Evolutionary conservation across 257 asterid genomes (phyloP), one percentile per base, ranked within the genome.

Genomic region (Forsythia viridissima): DNA sequence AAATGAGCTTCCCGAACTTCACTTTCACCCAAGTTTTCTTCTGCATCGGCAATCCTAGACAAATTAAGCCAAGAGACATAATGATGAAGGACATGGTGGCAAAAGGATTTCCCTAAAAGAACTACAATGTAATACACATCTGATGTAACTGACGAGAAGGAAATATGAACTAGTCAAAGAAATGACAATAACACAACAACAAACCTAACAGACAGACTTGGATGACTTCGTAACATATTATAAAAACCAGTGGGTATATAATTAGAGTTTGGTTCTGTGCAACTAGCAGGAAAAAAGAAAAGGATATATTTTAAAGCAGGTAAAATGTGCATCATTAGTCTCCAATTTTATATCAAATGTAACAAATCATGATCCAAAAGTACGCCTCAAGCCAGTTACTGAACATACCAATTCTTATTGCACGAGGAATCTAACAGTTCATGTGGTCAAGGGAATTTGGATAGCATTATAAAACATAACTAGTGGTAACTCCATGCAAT

Each of bases 1-100:
- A 94, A 89, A 86, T 94, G 97, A 75, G 98, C 97, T 88, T 94
- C 98, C 84, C 98, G 88, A 41, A 94, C 98, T 90, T 94, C 98
- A 82, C 97, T 94, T 84, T 94, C 98, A 8, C 98, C 98, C 87
- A 92, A 86, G 83, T 94, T 94, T 85, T 94, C 97, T 85, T 94
- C 98, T 41, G 98, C 98, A 44, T 94, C 97, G 59, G 96, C 92
- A 90, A 92, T 94, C 90, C 97, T 94, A 84, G 30, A 86, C 39
- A 52, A 80, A 78, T 80, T 73, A 66, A 51, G 79, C 24, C 73
- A 80, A 39, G 39, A 85, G 67, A 74, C n/a, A 71, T 55, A 80
- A 73, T 44, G 59, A 79, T 70, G 38, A 73, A 70, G 68, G 6
- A 46, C 18, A 3, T 12, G 55, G 13, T 38, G 21, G 5, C 48